Evolutionary conservation across 495 filamentous ascomycete genomes (phyloP).

Genomic region (Aspergillus ellipticus): DNA sequence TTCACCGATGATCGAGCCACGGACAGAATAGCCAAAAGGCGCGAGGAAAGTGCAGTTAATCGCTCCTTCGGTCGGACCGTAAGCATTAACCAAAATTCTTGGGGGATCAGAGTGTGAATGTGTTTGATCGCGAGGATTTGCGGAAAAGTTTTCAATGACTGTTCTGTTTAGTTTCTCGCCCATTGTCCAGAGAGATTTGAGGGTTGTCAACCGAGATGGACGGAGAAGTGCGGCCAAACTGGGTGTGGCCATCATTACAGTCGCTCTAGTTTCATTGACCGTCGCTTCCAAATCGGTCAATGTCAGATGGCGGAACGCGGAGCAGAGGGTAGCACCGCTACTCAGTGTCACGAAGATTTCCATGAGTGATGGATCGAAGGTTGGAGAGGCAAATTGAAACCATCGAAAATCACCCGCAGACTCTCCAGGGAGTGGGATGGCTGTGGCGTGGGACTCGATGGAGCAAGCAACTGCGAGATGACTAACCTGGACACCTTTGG

Average conservation of each 20-base stretch:
- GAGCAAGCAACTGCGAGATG: slow-evolving; percentile 69
- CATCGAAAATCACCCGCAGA: slow-evolving; percentile 62
- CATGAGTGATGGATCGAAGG: slow-evolving; percentile 81
- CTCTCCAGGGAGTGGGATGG: slow-evolving; percentile 38
- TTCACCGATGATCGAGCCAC: slow-evolving; percentile 35
- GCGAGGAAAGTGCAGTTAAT: slow-evolving; percentile 28
- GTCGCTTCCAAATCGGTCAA: slow-evolving; percentile 23
- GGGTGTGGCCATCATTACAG: slow-evolving; percentile 30
- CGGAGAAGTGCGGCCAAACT: slow-evolving; percentile 27
- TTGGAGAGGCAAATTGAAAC: slow-evolving; percentile 79
- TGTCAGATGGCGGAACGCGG: slow-evolving; percentile 23
- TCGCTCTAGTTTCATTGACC: slow-evolving; percentile 23
- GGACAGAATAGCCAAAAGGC: slow-evolving; percentile 20
- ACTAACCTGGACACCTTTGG: slow-evolving; percentile 75
- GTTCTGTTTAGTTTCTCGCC: slow-evolving; percentile 31
- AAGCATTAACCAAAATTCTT: slow-evolving; percentile 27
- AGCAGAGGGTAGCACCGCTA: slow-evolving; percentile 57
- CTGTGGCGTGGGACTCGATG: slow-evolving; percentile 59
- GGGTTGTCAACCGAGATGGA: slow-evolving; percentile 22
- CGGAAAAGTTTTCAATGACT: slow-evolving; percentile 26
- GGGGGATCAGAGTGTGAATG: neutral
- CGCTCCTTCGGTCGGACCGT: slow-evolving; percentile 34
- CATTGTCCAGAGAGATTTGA: slow-evolving; percentile 29
- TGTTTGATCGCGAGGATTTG: neutral
- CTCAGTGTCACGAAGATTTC: slow-evolving; percentile 79